Conservation (phyloP, 208 protist genomes). For the Trypanosoma lewisi region DNA sequence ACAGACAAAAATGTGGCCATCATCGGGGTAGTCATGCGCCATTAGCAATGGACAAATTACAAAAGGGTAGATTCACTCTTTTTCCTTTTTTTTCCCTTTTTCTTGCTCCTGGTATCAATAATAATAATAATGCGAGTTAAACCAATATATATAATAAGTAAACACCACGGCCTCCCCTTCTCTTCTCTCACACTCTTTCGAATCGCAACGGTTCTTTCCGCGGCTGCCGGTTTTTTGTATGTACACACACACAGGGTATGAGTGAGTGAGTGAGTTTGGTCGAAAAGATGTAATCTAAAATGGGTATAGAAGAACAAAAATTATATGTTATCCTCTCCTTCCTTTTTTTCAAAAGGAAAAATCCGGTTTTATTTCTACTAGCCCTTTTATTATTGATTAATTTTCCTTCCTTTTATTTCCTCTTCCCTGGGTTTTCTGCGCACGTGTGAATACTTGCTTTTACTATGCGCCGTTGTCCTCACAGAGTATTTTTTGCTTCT, state of each 20-base stretch:
- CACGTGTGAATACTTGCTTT: too few species aligned
- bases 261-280: neutral
- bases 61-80: neutral
- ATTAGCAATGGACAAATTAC: neutral
- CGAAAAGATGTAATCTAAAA: neutral
- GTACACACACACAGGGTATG: neutral
- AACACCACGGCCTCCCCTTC: neutral
- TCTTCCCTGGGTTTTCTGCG: too few species aligned
- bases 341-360: too few species aligned
- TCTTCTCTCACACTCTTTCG: neutral
- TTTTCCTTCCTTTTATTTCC: too few species aligned
- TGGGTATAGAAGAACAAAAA: constrained; percentile 2
- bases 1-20: constrained; percentile 79
- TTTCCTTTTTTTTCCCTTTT: constrained; percentile 20
- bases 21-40: constrained; percentile 44
- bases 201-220: neutral
- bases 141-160: neutral
- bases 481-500: neutral
- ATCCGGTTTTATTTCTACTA: too few species aligned
- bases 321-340: too few species aligned
- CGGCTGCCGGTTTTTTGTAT: neutral
- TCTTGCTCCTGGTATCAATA: neutral
- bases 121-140: neutral
- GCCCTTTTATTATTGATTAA: too few species aligned
- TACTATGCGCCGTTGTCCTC: too few species aligned